phyloP scores from a whole-genome alignment of 1,139 yeast genomes.

The Lodderomyces orthopsilosis region DNA sequence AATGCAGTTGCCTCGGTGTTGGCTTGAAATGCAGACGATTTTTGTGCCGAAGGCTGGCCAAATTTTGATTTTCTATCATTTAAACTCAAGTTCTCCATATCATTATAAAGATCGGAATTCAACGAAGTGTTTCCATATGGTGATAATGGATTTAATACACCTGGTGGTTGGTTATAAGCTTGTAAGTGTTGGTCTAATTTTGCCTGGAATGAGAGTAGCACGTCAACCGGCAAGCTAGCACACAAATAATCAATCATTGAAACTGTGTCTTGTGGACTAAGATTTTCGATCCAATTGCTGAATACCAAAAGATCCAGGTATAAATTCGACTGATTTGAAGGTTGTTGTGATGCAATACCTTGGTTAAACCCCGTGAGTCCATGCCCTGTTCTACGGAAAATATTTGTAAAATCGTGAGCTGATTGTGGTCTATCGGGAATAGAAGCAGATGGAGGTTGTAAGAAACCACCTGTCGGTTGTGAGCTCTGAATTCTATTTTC shows the following conservation, averaged over 20 bases:
- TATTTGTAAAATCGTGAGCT: slow-evolving; percentile 39
- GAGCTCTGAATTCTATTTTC: slow-evolving; percentile 9
- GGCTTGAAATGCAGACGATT: background rate
- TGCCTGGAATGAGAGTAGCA: slow-evolving; percentile 43
- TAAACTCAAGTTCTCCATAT: slow-evolving; percentile 32
- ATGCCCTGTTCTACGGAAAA: slow-evolving; percentile 21
- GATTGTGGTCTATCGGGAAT: slow-evolving; percentile 44
- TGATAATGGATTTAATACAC: slow-evolving; percentile 10
- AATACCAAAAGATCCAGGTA: slow-evolving; percentile 49
- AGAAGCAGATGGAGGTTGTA: slow-evolving; percentile 20
- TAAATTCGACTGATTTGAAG: slow-evolving; percentile 22
- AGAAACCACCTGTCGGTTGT: slow-evolving; percentile 6
- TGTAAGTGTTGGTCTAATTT: slow-evolving; percentile 35
- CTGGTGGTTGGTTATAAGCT: slow-evolving; percentile 19
- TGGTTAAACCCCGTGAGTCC: slow-evolving; percentile 7
- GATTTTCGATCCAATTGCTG: slow-evolving; percentile 58
- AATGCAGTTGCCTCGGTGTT: background rate
- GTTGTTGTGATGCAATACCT: slow-evolving; percentile 14
- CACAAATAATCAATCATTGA: slow-evolving; percentile 59
- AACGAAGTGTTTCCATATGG: slow-evolving; percentile 13
- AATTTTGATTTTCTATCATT: slow-evolving; percentile 16
- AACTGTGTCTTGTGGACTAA: slow-evolving; percentile 55
- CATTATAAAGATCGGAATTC: slow-evolving; percentile 12
- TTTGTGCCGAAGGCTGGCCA: background rate
- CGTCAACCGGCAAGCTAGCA: slow-evolving; percentile 49